Percentiles rank a stretch among this genome's conserved stretches.
Conservation (phyloP, 345 rosid species). For the Arabidopsis suecica region DNA sequence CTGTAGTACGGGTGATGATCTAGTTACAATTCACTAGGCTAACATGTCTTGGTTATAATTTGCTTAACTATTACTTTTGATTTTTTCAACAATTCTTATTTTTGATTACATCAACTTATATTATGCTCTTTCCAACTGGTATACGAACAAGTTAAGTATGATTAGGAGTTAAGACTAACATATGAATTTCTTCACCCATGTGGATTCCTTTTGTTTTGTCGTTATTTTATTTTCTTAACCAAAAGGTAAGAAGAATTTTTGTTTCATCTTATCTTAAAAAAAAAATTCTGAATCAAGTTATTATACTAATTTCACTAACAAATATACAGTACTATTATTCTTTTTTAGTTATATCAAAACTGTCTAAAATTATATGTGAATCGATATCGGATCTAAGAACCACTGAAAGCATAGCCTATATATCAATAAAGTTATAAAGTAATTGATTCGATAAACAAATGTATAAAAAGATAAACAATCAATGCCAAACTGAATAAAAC, state of each 20-base stretch:
- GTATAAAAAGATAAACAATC: no score
- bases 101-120: neutral
- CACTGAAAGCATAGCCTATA: neutral
- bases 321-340: neutral
- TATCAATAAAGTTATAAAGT: neutral
- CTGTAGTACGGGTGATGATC: no score
- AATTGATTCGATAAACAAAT: no score
- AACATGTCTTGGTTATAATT: neutral
- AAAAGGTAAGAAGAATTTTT: neutral
- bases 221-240: neutral
- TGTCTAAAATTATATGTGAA: neutral
- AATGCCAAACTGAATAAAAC: no score
- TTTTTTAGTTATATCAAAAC: no score
- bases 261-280: neutral
- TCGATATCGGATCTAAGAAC: neutral
- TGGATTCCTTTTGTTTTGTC: slow-evolving; percentile 1
- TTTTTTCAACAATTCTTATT: neutral
- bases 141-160: slow-evolving; percentile 10
- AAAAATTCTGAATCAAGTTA: neutral
- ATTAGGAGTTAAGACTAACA: neutral
- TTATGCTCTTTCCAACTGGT: slow-evolving; percentile 14
- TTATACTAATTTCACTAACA: neutral
- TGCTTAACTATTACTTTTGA: neutral
- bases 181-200: slow-evolving; percentile 6
- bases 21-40: neutral